Percentiles rank a stretch among this genome's conserved stretches.
phyloP scores from a whole-genome alignment of 331 rosid species.

The Acacia pycnantha region DNA sequence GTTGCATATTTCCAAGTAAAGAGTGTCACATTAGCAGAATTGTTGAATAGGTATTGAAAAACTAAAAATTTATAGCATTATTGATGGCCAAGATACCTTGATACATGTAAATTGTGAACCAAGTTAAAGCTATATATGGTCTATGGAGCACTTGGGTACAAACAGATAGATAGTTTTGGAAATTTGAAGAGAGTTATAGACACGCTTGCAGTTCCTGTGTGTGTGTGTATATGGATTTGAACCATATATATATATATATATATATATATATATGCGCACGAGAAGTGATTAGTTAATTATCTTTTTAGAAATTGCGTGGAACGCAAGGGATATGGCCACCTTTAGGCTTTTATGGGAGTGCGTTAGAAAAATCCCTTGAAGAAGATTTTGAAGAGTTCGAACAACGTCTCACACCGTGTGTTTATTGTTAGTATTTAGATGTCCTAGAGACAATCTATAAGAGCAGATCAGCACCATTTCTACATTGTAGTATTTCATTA shows the following conservation, averaged over 20 bases:
- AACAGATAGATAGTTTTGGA: not conserved
- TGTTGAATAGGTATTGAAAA: not conserved
- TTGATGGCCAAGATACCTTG: not conserved
- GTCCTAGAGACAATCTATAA: no score
- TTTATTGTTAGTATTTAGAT: no score
- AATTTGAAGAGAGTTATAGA: not conserved
- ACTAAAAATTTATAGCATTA: not conserved
- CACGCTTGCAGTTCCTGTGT: not conserved
- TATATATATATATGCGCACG: not conserved
- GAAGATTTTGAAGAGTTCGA: not conserved
- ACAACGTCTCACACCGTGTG: not conserved
- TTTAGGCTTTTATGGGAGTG: not conserved
- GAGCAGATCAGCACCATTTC: no score
- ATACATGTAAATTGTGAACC: not conserved
- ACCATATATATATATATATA: not conserved
- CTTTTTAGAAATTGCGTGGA: not conserved
- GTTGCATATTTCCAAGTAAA: not conserved
- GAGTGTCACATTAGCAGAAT: not conserved
- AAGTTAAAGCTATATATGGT: not conserved
- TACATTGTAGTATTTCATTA: no score
- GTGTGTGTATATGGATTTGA: rapidly evolving
- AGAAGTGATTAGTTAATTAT: not conserved
- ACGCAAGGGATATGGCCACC: not conserved
- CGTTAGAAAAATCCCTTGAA: not conserved
- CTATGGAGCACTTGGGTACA: not conserved